Percentiles rank a stretch among this genome's conserved stretches.
Conservation (phyloP, 108 stramenopile genomes). For the Cylindrotheca closterium region DNA sequence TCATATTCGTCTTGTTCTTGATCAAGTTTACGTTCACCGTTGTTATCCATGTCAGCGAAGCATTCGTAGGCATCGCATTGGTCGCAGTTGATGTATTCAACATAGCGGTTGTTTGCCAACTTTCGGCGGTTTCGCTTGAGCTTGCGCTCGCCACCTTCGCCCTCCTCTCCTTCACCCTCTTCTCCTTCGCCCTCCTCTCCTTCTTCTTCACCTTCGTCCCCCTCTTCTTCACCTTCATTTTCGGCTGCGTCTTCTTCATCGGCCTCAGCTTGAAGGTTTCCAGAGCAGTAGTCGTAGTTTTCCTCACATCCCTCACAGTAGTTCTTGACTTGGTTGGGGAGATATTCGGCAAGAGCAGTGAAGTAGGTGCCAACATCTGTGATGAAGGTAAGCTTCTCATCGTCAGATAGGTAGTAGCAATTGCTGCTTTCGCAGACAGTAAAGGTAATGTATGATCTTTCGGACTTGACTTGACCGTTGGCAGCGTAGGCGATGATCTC, state of each 20-base stretch:
- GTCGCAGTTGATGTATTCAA: slow-evolving; percentile 52
- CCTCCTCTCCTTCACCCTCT: slow-evolving; percentile 21
- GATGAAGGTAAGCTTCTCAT: slow-evolving; percentile 45
- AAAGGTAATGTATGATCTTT: slow-evolving; percentile 63
- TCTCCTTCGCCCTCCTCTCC: slow-evolving; percentile 25
- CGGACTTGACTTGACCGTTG: slow-evolving; percentile 34
- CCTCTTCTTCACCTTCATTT: slow-evolving; percentile 28
- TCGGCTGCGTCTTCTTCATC: slow-evolving; percentile 22
- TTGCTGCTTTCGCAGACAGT: slow-evolving; percentile 47
- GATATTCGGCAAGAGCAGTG: slow-evolving; percentile 42
- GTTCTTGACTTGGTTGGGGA: slow-evolving; percentile 34
- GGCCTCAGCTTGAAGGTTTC: slow-evolving; percentile 11
- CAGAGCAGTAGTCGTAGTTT: slow-evolving; percentile 50
- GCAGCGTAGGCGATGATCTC: slow-evolving; percentile 26
- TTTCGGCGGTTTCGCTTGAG: slow-evolving; percentile 23
- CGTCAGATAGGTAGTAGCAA: slow-evolving; percentile 43
- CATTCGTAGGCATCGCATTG: slow-evolving; percentile 55
- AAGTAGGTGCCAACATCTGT: slow-evolving; percentile 55
- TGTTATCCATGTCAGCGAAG: slow-evolving; percentile 25
- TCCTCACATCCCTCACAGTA: slow-evolving; percentile 59
- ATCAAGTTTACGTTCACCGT: slow-evolving; percentile 18
- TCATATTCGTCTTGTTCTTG: slow-evolving; percentile 38
- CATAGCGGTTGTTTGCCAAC: slow-evolving; percentile 26
- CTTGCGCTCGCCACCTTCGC: slow-evolving; percentile 28
- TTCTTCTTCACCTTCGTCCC: slow-evolving; percentile 23